Conservation (phyloP, 139 green algal genomes). For the Dunaliella primolecta region DNA sequence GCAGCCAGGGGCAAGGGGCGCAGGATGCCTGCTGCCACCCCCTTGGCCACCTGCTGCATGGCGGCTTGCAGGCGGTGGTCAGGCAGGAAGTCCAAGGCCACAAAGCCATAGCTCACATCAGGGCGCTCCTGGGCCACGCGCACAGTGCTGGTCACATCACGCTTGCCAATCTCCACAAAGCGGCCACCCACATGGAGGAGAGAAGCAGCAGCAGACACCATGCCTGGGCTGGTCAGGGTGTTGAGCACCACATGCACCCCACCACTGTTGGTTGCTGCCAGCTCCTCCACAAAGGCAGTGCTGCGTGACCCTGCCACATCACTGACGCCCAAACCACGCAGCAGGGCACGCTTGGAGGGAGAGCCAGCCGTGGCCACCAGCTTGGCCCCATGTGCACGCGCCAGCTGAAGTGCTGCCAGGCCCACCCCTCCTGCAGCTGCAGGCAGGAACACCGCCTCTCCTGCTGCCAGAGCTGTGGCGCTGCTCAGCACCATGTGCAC, state of each 20-base stretch:
- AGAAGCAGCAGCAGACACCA: no score
- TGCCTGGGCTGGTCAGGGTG: conserved; percentile 77
- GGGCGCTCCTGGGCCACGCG: conserved; percentile 75
- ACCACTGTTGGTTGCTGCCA: conserved; percentile 30
- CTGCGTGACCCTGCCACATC: conserved; percentile 61
- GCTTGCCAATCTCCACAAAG: no score
- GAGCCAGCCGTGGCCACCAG: conserved; percentile 66
- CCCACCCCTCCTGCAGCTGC: conserved; percentile 75
- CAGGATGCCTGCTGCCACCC: conserved; percentile 34
- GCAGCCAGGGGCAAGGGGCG: conserved; percentile 33
- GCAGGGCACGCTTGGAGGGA: conserved; percentile 65
- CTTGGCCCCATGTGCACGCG: conserved; percentile 29
- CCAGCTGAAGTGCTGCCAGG: conserved; percentile 67
- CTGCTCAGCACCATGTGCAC: conserved; percentile 56
- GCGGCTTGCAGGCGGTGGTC: conserved; percentile 43
- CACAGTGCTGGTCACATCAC: no score
- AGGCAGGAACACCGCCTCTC: conserved; percentile 65
- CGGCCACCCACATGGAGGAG: no score
- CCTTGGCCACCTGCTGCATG: conserved; percentile 41
- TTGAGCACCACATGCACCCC: conserved; percentile 72
- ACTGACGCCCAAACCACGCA: conserved; percentile 53
- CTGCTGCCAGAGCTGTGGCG: conserved; percentile 19
- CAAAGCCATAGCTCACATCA: conserved; percentile 67
- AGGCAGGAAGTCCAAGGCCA: conserved; percentile 89
- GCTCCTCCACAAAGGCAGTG: conserved; percentile 58